Conservation (phyloP, 139 green algal species). For the Axilococcus clingmanii region DNA sequence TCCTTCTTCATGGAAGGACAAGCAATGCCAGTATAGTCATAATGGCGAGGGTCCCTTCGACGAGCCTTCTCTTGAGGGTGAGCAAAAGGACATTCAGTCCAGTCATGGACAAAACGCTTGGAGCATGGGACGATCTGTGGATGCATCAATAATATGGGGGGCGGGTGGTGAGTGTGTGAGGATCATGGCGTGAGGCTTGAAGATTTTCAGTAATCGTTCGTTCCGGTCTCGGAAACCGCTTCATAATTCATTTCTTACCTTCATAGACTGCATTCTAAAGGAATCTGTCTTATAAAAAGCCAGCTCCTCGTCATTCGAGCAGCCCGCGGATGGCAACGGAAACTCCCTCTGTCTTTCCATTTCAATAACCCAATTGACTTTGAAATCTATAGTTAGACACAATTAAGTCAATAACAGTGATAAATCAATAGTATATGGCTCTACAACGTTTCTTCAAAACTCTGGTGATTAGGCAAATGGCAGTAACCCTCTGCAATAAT, state of each 20-base stretch:
- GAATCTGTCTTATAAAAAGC: conserved; percentile 45
- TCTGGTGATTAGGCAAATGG: too few relatives aligned
- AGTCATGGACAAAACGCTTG: conserved; percentile 62
- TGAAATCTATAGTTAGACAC: too few relatives aligned
- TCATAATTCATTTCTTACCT: conserved; percentile 31
- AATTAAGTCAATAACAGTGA: too few relatives aligned
- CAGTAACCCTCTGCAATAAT: too few relatives aligned
- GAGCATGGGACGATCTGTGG: conserved; percentile 62
- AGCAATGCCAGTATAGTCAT: conserved; percentile 82
- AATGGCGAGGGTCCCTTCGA: conserved; percentile 69
- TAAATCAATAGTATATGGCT: too few relatives aligned
- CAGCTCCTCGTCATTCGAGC: too few relatives aligned
- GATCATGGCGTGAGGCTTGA: not conserved
- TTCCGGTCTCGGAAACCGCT: not conserved
- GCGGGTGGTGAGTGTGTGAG: not conserved
- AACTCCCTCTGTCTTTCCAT: too few relatives aligned
- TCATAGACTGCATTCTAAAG: conserved; percentile 74
- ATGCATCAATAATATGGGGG: not conserved
- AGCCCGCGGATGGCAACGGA: too few relatives aligned
- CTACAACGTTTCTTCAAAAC: too few relatives aligned
- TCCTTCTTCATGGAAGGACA: conserved; percentile 89
- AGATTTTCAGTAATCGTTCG: not conserved
- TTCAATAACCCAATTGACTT: too few relatives aligned
- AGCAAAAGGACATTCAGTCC: conserved; percentile 75
- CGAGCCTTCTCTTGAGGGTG: conserved; percentile 89